Conservation (phyloP, 2,329 filamentous ascomycete genomes). For the Gliomastix tumulicola region DNA sequence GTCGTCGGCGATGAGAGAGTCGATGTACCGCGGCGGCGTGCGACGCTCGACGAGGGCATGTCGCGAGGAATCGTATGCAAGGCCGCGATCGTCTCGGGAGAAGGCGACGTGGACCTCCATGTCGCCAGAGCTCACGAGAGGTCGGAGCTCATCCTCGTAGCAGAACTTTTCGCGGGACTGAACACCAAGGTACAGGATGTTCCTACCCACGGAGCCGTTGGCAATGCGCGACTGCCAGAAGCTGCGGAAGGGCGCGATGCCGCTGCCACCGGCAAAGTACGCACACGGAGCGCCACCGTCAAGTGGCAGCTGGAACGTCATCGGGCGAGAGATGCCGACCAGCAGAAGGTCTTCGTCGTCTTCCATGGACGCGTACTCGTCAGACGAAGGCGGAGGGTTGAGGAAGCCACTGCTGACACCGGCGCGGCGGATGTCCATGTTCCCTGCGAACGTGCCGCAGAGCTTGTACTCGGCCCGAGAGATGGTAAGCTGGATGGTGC, state of each 20-base stretch:
- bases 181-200: constrained; percentile 43
- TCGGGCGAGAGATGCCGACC: constrained; percentile 43
- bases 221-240: constrained; percentile 46
- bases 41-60: constrained; percentile 40
- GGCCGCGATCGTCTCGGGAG: constrained; percentile 39
- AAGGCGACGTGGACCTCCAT: constrained; percentile 48
- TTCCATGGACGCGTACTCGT: constrained; percentile 15
- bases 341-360: constrained; percentile 40
- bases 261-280: constrained; percentile 46
- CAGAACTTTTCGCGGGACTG: constrained; percentile 45
- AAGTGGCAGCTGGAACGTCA: constrained; percentile 43
- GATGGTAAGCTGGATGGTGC: constrained; percentile 42
- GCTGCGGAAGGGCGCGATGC: constrained; percentile 45
- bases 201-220: constrained; percentile 30
- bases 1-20: constrained; percentile 41
- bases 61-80: constrained; percentile 31
- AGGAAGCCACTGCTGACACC: constrained; percentile 47
- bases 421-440: constrained; percentile 22
- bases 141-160: constrained; percentile 40
- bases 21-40: constrained; percentile 44
- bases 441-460: constrained; percentile 29
- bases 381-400: too few relatives aligned
- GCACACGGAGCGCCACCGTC: constrained; percentile 42
- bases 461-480: constrained; percentile 44
- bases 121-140: constrained; percentile 34